Evolutionary conservation across 805 yeast genomes (phyloP).

Genomic region (Yamadazyma olivae): DNA sequence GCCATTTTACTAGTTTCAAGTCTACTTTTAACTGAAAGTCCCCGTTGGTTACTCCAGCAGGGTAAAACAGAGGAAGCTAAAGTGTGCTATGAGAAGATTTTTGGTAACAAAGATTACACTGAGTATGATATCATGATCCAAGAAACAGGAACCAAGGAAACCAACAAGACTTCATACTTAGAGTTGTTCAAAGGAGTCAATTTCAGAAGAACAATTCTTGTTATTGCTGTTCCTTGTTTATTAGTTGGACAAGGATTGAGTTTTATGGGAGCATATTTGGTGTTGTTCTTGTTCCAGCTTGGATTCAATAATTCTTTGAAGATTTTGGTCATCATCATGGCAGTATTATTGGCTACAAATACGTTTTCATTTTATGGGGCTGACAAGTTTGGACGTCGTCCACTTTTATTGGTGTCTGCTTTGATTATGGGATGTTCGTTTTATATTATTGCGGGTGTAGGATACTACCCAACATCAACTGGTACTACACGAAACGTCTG

Average conservation of each 20-base stretch:
- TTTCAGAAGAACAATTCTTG: slow-evolving; percentile 3
- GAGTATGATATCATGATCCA: not conserved
- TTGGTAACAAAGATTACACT: not conserved
- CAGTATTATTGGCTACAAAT: no score
- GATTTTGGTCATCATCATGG: slow-evolving; percentile 1
- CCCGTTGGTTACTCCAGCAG: slow-evolving; percentile 2
- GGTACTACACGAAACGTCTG: no score
- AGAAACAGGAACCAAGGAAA: not conserved
- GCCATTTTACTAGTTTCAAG: no score
- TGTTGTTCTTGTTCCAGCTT: slow-evolving; percentile 1
- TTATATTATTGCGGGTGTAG: no score
- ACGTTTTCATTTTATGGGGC: no score
- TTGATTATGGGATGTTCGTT: no score
- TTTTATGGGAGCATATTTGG: slow-evolving; percentile 1
- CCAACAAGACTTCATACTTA: not conserved
- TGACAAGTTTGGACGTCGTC: no score
- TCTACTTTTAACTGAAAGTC: slow-evolving; percentile 1
- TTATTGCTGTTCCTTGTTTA: not conserved
- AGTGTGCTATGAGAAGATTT: not conserved
- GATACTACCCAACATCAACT: no score
- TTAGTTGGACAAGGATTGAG: slow-evolving; percentile 1
- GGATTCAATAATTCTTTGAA: slow-evolving; percentile 1
- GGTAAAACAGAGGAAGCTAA: slow-evolving; percentile 1
- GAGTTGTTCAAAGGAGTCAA: slow-evolving; percentile 1
- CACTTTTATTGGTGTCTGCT: no score